These are phyloP conservation scores for Nicotiana paniculata DNA, from an alignment of 257 asterid genomes.

Conservation along the genomic window DNA sequence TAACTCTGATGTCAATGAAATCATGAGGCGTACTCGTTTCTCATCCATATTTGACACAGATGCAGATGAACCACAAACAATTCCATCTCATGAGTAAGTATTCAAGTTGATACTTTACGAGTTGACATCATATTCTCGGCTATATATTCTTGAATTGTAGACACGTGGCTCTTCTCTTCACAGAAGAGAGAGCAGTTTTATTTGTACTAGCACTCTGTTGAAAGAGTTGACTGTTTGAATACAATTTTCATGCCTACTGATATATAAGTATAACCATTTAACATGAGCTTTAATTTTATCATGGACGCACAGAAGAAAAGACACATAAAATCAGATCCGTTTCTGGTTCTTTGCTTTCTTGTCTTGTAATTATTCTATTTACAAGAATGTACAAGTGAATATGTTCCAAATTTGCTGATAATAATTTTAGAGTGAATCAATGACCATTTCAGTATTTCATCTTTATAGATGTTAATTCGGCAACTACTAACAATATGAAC, in stretches of 20 bases:
- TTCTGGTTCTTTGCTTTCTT: too few relatives aligned
- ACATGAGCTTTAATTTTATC: neutral
- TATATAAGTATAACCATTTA: neutral
- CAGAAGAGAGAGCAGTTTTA: too few relatives aligned
- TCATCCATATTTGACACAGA: slow-evolving; percentile 52
- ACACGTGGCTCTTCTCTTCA: too few relatives aligned
- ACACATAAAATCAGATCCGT: too few relatives aligned
- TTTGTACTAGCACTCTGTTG: too few relatives aligned
- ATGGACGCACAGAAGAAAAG: too few relatives aligned
- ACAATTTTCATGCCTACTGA: neutral
- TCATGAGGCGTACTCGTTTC: slow-evolving; percentile 71
- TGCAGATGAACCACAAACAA: slow-evolving; percentile 69
- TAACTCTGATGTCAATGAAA: slow-evolving; percentile 69
- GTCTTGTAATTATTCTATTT: too few relatives aligned
- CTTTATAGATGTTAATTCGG: neutral
- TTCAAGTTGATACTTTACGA: neutral
- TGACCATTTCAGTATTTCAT: neutral
- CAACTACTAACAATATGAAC: neutral
- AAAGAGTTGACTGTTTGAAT: too few relatives aligned
- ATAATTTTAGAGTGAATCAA: neutral
- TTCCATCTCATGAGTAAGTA: slow-evolving; percentile 90
- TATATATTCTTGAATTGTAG: too few relatives aligned
- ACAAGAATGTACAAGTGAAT: too few relatives aligned
- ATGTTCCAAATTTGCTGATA: too few relatives aligned
- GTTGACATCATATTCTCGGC: neutral